Evolutionary conservation across 176 grass and related monocot genomes (phyloP), one percentile per base, ranked within the genome.

Genomic region (Eremochloa ophiuroides): DNA sequence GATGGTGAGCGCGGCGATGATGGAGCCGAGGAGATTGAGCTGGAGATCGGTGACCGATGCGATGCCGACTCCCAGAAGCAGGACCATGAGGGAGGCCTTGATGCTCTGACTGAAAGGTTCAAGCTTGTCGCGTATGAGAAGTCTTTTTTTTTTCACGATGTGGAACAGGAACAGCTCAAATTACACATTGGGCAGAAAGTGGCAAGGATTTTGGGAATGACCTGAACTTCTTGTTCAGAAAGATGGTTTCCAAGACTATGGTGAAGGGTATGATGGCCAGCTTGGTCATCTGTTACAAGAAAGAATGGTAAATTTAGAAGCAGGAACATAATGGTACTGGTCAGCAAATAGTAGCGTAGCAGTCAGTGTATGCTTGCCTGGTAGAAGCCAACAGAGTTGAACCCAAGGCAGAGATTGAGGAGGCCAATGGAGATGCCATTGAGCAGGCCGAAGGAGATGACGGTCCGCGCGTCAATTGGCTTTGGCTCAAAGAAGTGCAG

Each of bases 231-330:
- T 93, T 99, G 86, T 87, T 79, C 5, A 99, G 73, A 71, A 95
- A 99, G 61, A 93, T 17, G 29, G 93, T 98, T 40, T 98, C 96
- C 78, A 99, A 72, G 47, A 86, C 62, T 47, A 99, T 90, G 34
- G 96, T 95, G 88, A 99, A 99, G n/a, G 96, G 93, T 89, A 99
- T 99, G 60, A 98, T 91, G 22, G 96, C 96, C 75, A 98, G 78
- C 82, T 98, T 98, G 73, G 96, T 95, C 96, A 98, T 98, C 96
- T 98, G 82, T 34, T 74, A n/a, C 56, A 80, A 30, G 15, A 31
- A 67, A 56, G 14, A 15, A 30, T 0, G 20, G 51, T 48, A 28
- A 80, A 26, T 75, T 74, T 8, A 75, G 20, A 25, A 25, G 62
- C 14, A 62, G 26, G 3, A 41, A 53, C 4, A 53, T 10, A n/a